phyloP scores from a whole-genome alignment of 2,329 filamentous ascomycete genomes.

The Bipolaris bicolor region DNA sequence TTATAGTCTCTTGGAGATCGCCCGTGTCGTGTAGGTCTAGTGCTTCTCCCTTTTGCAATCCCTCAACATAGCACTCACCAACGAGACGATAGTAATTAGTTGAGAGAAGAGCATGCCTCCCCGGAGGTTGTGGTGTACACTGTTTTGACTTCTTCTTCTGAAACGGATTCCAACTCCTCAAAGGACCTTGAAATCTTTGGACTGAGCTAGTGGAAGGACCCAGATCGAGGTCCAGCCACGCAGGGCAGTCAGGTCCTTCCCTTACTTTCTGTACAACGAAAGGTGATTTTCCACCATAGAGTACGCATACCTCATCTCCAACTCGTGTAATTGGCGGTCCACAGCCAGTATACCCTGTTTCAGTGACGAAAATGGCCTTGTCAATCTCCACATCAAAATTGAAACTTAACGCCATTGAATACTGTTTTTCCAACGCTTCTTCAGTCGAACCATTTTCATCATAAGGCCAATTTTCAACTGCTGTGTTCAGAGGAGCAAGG shows the following conservation, averaged over 20 bases:
- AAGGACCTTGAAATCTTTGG: not conserved
- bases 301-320: slow-evolving; percentile 10
- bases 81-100: slow-evolving; percentile 4
- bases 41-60: slow-evolving; percentile 18
- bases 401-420: not conserved
- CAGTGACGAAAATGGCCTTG: slow-evolving; percentile 2
- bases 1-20: slow-evolving; percentile 25
- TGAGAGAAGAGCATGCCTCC: not conserved
- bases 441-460: not conserved
- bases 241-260: not conserved
- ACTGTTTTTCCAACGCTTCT: not conserved
- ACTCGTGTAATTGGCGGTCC: not conserved
- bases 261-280: slow-evolving; percentile 5
- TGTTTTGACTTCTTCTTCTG: not conserved
- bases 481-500: not conserved
- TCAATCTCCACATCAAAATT: not conserved
- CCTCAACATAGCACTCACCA: slow-evolving; percentile 11
- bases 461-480: not conserved
- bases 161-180: not conserved
- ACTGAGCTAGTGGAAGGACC: not conserved
- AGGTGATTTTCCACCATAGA: slow-evolving; percentile 5
- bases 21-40: slow-evolving; percentile 2
- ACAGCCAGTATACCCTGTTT: slow-evolving; percentile 4
- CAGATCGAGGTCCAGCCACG: slow-evolving; percentile 4
- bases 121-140: not conserved